Base-by-base conservation (phyloP, 164 flowering plant species). In the Cinnamomum micranthum region DNA sequence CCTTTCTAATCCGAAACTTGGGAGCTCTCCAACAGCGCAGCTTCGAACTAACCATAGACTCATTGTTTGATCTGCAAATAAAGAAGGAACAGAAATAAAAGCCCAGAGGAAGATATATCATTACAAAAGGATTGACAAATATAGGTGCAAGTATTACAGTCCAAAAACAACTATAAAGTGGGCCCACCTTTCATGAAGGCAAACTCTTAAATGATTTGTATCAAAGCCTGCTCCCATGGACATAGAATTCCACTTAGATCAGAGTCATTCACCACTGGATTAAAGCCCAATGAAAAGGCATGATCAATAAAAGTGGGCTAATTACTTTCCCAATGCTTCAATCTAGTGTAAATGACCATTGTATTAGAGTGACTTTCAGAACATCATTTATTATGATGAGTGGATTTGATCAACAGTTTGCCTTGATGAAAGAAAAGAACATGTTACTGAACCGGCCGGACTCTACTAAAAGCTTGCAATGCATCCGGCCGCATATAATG, bases 1-100 rank as follows among this genome's bases (percentile, higher is more conserved):
- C 93, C 92, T 85, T 87, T 50, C 76, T 83, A 15, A 80, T 50
- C 22, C 82, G 80, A 58, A 83, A 75, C 70, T 72, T 82, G 2
- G 90, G 89, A 71, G 86, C 79, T 83, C 85, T 81, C 92, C 94
- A 89, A 74, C 93, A 89, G 65, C 79, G 85, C 3, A 78, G 59
- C 77, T 82, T 88, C 0, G 86, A 62, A 50, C 68, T 69, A 33
- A 65, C 58, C 62, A 51, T 59, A 2, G 80, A 74, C 59, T 76
- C 76, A 71, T 86, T 84, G 77, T 52, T 80, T 68, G 35, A 13
- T 51, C 91, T 88, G 89, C 85, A 33, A 74, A 2, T 67, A 68
- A 76, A 50, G 28, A 33, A 50, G 63, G 11, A 24, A 73, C 17
- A 19, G 20, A 4, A 1, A 25, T 10, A 19, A 27, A 17, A 67